Conservation (phyloP, 805 yeast genomes). For the Saturnispora bothae region DNA sequence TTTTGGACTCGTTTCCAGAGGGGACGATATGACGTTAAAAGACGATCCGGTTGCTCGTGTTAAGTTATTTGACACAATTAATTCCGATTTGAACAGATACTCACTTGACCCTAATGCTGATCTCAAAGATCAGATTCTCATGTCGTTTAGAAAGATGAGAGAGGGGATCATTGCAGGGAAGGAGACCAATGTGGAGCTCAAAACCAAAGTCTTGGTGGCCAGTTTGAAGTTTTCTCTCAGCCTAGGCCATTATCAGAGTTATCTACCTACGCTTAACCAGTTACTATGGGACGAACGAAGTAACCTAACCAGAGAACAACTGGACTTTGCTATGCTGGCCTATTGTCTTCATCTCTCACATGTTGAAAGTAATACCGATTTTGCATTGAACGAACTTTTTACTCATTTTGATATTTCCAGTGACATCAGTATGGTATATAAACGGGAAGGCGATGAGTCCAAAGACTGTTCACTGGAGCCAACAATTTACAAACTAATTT, state of each 20-base stretch:
- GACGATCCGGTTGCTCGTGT: constrained; percentile 32
- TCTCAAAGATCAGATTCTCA: constrained; percentile 23
- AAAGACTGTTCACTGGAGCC: too few species aligned
- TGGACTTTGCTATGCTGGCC: constrained; percentile 35
- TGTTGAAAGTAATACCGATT: constrained; percentile 25
- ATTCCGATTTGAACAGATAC: constrained; percentile 16
- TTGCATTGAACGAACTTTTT: constrained; percentile 26
- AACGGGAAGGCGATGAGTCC: too few species aligned
- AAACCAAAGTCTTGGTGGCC: constrained; percentile 36
- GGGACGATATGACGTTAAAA: constrained; percentile 42
- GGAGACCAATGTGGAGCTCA: constrained; percentile 27
- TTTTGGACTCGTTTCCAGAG: constrained; percentile 52
- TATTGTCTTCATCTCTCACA: constrained; percentile 38
- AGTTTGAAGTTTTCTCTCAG: constrained; percentile 37
- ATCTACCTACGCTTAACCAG: constrained; percentile 41
- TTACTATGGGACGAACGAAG: constrained; percentile 19
- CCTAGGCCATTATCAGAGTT: constrained; percentile 42
- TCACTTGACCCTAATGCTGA: background rate
- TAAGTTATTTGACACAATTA: constrained; percentile 30
- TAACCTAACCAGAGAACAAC: constrained; percentile 4
- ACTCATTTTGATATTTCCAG: too few species aligned
- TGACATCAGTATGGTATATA: too few species aligned
- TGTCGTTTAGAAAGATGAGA: constrained; percentile 40
- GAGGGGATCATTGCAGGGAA: constrained; percentile 38
- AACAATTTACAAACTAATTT: background rate